Evolutionary conservation across 1,139 yeast species (phyloP).

Genomic region (Saccharomycopsis hybrid): DNA sequence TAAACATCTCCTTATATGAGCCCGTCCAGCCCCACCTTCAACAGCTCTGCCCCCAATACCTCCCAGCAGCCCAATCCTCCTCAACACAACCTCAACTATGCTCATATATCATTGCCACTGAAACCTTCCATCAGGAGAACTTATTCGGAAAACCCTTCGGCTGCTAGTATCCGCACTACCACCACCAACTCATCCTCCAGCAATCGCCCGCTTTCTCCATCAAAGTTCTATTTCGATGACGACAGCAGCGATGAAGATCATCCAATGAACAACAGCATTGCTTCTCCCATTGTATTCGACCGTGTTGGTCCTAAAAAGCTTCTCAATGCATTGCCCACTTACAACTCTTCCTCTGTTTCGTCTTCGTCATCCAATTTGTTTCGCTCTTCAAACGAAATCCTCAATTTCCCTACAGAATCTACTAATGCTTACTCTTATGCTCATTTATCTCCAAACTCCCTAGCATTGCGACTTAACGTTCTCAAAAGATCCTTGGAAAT

Average conservation of each 20-base stretch:
- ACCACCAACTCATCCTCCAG: not conserved
- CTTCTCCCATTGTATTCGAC: too few species aligned
- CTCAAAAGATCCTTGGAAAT: conserved; percentile 72
- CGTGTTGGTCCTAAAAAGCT: not conserved
- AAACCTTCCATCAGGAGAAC: not conserved
- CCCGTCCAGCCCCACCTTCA: too few species aligned
- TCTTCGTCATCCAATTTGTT: not conserved
- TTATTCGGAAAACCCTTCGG: not conserved
- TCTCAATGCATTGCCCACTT: not conserved
- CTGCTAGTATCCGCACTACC: not conserved
- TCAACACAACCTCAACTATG: not conserved
- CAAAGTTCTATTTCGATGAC: conserved; percentile 15
- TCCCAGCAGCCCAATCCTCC: not conserved
- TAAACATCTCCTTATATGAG: too few species aligned
- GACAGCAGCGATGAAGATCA: not conserved
- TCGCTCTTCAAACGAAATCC: conserved; percentile 30
- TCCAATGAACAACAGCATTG: too few species aligned
- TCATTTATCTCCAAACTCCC: conserved; percentile 70
- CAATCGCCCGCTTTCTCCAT: not conserved
- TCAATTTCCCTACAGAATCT: conserved; percentile 68
- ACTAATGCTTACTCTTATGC: conserved; percentile 84
- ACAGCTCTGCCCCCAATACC: not conserved
- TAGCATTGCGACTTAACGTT: conserved; percentile 69
- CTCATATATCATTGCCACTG: not conserved
- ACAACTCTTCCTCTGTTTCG: not conserved